Evolutionary conservation across 1,284 basidiomycete species (phyloP).

Genomic region (Apiotrichum montevideense): DNA sequence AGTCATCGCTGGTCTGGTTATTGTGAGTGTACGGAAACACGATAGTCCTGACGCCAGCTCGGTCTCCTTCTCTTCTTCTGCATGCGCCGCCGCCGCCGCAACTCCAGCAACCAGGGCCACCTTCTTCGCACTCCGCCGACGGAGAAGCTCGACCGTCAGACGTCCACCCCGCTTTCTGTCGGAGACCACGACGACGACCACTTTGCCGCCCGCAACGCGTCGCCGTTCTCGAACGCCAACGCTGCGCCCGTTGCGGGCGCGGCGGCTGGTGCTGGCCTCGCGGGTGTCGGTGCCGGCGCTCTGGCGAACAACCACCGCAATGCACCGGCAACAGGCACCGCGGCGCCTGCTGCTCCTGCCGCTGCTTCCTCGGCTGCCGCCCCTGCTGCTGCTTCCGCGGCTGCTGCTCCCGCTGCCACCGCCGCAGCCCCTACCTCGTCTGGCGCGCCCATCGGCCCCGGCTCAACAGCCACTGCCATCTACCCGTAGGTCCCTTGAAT

Average conservation of each 20-base stretch:
- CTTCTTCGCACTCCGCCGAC: neutral
- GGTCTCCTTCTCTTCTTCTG: slow-evolving; percentile 28
- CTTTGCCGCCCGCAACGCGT: neutral
- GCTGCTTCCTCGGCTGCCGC: neutral
- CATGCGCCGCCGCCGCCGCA: slow-evolving; percentile 20
- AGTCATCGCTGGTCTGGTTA: slow-evolving; percentile 31
- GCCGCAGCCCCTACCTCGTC: neutral
- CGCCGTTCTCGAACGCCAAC: neutral
- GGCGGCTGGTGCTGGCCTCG: slow-evolving; percentile 4
- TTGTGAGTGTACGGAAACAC: slow-evolving; percentile 3
- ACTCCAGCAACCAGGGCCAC: neutral
- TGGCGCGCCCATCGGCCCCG: neutral
- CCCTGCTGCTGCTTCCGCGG: neutral
- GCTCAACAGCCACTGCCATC: slow-evolving; percentile 1
- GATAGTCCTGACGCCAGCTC: slow-evolving; percentile 16
- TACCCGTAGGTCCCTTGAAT: slow-evolving; percentile 4
- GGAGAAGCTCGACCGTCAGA: slow-evolving; percentile 7
- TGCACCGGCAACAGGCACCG: neutral
- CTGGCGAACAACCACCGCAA: too few relatives aligned
- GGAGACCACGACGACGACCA: neutral
- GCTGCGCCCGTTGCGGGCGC: neutral
- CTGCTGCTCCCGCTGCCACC: neutral
- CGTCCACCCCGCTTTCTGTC: neutral
- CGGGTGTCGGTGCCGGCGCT: slow-evolving; percentile 1
- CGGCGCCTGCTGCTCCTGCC: neutral